A percentile compares a stretch with the other conserved stretches of the same genome.
phyloP scores from a whole-genome alignment of 2,329 filamentous ascomycete species.

The Fusarium devonianum region DNA sequence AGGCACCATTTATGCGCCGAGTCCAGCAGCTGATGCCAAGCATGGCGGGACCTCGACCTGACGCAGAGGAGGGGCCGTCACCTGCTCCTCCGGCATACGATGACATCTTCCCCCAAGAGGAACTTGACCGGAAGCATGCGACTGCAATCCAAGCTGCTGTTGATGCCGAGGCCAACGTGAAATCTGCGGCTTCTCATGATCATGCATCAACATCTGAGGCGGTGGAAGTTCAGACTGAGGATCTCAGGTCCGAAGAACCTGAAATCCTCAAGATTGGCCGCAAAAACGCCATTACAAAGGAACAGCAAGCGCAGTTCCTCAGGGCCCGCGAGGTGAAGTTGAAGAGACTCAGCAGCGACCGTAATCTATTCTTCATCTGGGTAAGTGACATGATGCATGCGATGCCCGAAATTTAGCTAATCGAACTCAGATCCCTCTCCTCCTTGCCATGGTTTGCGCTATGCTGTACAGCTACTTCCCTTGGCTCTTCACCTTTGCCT shows the following conservation, averaged over 20 bases:
- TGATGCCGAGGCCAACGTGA: conserved; percentile 65
- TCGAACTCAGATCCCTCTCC: conserved; percentile 56
- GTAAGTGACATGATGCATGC: conserved; percentile 50
- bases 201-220: conserved; percentile 47
- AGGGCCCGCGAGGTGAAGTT: conserved; percentile 67
- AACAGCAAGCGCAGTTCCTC: conserved; percentile 70
- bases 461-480: conserved; percentile 62
- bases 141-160: conserved; percentile 65
- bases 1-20: conserved; percentile 74
- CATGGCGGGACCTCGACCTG: conserved; percentile 60
- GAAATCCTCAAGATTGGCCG: conserved; percentile 65
- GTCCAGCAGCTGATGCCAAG: conserved; percentile 78
- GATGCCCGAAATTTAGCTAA: conserved; percentile 25
- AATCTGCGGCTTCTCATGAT: conserved; percentile 63
- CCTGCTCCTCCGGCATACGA: conserved; percentile 77
- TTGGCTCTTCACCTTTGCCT: conserved; percentile 51
- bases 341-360: conserved; percentile 69
- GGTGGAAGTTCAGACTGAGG: conserved; percentile 47
- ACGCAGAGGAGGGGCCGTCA: conserved; percentile 50
- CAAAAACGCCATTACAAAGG: conserved; percentile 69
- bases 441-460: conserved; percentile 56
- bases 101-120: conserved; percentile 72
- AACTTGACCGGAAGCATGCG: conserved; percentile 63
- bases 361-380: conserved; percentile 74
- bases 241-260: conserved; percentile 51